A percentile compares a stretch with the other conserved stretches of the same genome.
Evolutionary conservation across 108 stramenopile species (phyloP).

Genomic region (Chaetoceros muelleri): DNA sequence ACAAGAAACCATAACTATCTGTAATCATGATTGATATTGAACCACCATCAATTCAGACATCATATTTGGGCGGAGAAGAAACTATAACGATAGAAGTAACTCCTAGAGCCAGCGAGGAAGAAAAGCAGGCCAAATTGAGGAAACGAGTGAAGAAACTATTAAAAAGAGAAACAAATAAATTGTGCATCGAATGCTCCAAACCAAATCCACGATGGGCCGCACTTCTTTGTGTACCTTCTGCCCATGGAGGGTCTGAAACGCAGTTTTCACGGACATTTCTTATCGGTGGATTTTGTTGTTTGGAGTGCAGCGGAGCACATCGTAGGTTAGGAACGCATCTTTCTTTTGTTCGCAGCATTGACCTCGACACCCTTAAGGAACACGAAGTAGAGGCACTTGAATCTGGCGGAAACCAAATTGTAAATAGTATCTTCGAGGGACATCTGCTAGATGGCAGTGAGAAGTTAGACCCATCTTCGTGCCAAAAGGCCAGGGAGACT

Average conservation of each 20-base stretch:
- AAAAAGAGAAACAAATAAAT: not conserved
- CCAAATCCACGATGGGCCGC: not conserved
- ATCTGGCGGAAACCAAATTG: constrained; percentile 48
- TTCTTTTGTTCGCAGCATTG: constrained; percentile 73
- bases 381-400: constrained; percentile 54
- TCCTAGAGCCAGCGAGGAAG: not conserved
- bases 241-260: not conserved
- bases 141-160: not conserved
- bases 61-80: too few species aligned
- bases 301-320: constrained; percentile 88
- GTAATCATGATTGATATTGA: too few species aligned
- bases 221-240: not conserved
- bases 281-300: constrained; percentile 29
- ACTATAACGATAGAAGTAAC: not conserved
- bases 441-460: constrained; percentile 22
- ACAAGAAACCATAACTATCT: too few species aligned
- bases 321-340: constrained; percentile 83
- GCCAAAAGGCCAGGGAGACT: not conserved
- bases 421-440: constrained; percentile 57
- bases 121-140: not conserved
- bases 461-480: not conserved
- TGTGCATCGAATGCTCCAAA: not conserved
- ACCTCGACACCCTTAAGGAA: constrained; percentile 42
- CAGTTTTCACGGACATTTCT: not conserved
- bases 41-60: too few species aligned